Evolutionary conservation across 495 filamentous ascomycete genomes (phyloP), one percentile per base, ranked within the genome.

Genomic region (Chlorociboria aeruginascens): DNA sequence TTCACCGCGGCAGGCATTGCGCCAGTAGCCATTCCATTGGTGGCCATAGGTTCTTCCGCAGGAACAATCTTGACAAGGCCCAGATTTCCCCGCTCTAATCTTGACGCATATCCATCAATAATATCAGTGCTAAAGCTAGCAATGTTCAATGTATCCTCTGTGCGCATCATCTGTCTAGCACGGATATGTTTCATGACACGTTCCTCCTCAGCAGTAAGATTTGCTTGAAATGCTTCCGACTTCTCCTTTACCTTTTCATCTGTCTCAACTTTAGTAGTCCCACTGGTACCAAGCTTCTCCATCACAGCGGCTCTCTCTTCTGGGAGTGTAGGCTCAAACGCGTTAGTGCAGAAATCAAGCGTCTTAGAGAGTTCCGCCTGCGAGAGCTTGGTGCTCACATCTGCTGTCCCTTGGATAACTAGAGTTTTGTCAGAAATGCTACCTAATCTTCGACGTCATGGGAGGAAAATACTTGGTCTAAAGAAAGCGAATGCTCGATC

Each of bases 371-470:
- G 20, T 3, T 29, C 17, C 34, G 30, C 48, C 45, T 68, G 61
- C 0, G 61, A 59, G 9, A 62, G 55, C 39, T 69, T 65, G 11
- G 45, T 53, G 12, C 52, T 49, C 11, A 52, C 55, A 42, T 68
- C 67, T 6, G 62, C 58, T 3, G 53, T 59, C 8, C 67, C 67
- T 43, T 72, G 68, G 48, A 72, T 72, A 41, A 69, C 66, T 36
- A 36, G 2, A 36, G 6, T 12, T 14, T 1, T 12, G 11, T 36
- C 3, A 36, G 11, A 36, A 8, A 36, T 36, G 1, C 14, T 12
- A 12, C 2, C 3, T 14, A 36, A 36, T 36, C 11, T 36, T 1
- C 14, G 34, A 2, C 14, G 1, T 12, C 11, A 36, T 25, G 14
- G 14, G 34, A 36, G 34, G 2, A 6, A 12, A 12, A 36, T 36